Evolutionary conservation across 2,329 filamentous ascomycete genomes (phyloP), one percentile per base, ranked within the genome.

Genomic region (Clonostachys sp.): DNA sequence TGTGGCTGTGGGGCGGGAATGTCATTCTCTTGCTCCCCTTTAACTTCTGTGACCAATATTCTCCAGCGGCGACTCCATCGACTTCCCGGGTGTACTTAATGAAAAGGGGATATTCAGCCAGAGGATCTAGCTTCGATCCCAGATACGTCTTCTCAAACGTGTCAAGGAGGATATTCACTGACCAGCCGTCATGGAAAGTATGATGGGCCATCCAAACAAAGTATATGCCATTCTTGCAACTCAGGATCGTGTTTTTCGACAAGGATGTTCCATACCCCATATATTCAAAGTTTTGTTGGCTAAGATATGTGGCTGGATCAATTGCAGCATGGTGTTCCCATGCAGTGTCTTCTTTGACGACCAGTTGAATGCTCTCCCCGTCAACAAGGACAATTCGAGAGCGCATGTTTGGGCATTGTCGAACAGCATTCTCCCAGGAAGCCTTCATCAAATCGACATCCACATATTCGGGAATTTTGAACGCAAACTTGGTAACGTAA

Each of bases 201-300:
- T 62, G 61, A 30, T 63, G 60, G 3, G 51, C 49, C 5, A 55
- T 55, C 48, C 55, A 58, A 5, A 58, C 50, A 14, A 63, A 56
- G 9, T 42, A 36, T 18, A 17, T 34, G 18, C 18, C 34, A n/a
- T 42, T 41, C 20, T 20, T 9, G 14, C 40, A 16, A 9, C n/a
- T 48, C 8, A 46, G 14, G 9, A 46, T 24, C 16, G 17, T 39
- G 14, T 46, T 18, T 12, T 39, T 13, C 20, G 10, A 34, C 14
- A 46, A 33, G 12, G 16, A 30, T 3, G 12, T 14, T 9, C 45
- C 45, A 16, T 38, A 42, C 2, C 16, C 17, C 45, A 46, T 46
- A 14, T 40, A 16, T 13, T 16, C n/a, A 17, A 18, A n/a, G 10
- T 30, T 39, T 18, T n/a, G 14, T 13, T 18, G n/a, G n/a, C 17